phyloP scores from a whole-genome alignment of 2,329 filamentous ascomycete genomes.

The Neofusicoccum sp. region DNA sequence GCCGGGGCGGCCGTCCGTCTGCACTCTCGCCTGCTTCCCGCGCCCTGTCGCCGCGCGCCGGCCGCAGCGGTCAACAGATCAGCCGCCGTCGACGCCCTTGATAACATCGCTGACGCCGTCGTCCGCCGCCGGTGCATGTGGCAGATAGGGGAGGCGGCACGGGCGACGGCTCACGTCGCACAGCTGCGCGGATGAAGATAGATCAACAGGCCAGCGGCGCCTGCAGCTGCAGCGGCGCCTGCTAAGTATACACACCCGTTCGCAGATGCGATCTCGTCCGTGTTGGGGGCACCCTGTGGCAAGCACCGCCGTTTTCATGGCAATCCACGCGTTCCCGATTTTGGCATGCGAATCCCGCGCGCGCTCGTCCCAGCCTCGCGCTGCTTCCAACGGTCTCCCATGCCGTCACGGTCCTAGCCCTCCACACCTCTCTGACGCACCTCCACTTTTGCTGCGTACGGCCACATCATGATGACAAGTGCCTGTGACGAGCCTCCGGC shows the following conservation, averaged over 20 bases:
- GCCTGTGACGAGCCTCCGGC: background rate
- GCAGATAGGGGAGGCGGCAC: background rate
- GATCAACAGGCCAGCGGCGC: background rate
- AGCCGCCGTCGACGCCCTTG: background rate
- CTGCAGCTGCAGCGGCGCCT: background rate
- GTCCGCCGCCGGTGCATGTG: background rate
- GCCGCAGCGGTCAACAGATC: background rate
- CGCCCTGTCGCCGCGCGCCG: no score
- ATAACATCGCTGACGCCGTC: background rate
- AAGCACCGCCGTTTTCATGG: slow-evolving; percentile 11
- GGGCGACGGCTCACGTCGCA: background rate
- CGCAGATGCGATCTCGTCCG: slow-evolving; percentile 9
- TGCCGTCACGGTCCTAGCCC: slow-evolving; percentile 24
- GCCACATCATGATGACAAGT: slow-evolving; percentile 16
- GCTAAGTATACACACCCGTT: background rate
- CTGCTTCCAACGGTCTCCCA: slow-evolving; percentile 16
- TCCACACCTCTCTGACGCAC: slow-evolving; percentile 26
- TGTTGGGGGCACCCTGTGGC: background rate
- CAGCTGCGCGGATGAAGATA: background rate
- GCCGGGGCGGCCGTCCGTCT: background rate
- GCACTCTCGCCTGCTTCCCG: no score
- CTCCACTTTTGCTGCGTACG: slow-evolving; percentile 27
- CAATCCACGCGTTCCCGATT: slow-evolving; percentile 18
- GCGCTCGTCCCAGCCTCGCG: slow-evolving; percentile 15
- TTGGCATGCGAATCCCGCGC: slow-evolving; percentile 15